Base-by-base conservation (phyloP, 441 rosid species). In the Monsonia emarginata region DNA sequence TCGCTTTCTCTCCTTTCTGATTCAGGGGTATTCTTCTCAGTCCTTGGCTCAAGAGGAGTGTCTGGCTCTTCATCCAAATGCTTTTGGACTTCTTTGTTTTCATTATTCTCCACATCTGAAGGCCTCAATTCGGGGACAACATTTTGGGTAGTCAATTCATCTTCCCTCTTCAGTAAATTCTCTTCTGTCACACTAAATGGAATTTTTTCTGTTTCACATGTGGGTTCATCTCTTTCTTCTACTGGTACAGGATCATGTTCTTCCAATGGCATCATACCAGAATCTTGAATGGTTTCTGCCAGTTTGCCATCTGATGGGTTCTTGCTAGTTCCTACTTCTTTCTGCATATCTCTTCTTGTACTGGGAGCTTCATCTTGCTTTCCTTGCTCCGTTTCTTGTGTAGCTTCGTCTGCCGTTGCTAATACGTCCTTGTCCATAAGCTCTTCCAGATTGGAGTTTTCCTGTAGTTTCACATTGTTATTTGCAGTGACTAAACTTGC, bases 261-360 rank as follows among this genome's bases (percentile, higher is more conserved):
- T 57, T 73, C 63, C 34, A 67, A 61, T 69, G 72, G 52, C 14
- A 44, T 14, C 64, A 28, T 50, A 21, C 61, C 50, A 34, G 50
- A 21, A 66, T 73, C 74, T 38, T 56, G 57, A 28, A 42, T 60
- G 61, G 65, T 73, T 31, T 69, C 74, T 66, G 60, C 68, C 40
- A 26, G 34, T 44, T n/a, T 64, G 61, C 64, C 75, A 25, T 19
- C 65, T 21, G 36, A 26, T 14, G 68, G 31, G 40, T 34, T 61
- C 24, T 63, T 70, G 0, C 6, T 34, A 3, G 58, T 26, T 30
- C 59, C 63, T 19, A 22, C n/a, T 28, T 64, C 74, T 21, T 46
- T 40, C 26, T 65, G 44, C 34, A 69, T 63, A 64, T 69, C 69
- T 16, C 58, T 65, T 63, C 54, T 69, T 58, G 63, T 68, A 46